Conservation (phyloP, 495 filamentous ascomycete species). For the Penicillium crystallinum region DNA sequence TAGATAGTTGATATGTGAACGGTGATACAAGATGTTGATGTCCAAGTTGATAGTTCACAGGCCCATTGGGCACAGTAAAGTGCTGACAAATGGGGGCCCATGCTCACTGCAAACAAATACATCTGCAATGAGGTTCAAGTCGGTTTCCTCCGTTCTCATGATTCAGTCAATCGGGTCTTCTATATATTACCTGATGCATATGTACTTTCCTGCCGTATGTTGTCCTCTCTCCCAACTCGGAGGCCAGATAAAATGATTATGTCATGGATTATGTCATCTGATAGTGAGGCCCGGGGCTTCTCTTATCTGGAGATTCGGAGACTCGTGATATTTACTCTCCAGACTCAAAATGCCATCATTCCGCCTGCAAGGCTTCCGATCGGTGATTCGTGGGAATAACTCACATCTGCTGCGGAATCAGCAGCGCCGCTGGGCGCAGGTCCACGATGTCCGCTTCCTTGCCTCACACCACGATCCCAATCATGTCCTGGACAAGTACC, state of each 20-base stretch:
- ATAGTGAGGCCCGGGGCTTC: background rate
- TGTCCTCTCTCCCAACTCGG: too few species aligned
- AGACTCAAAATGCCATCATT: slow-evolving; percentile 30
- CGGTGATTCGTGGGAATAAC: slow-evolving; percentile 23
- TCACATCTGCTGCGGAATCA: slow-evolving; percentile 28
- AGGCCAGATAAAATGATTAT: background rate
- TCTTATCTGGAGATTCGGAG: slow-evolving; percentile 3
- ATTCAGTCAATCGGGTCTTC: too few species aligned
- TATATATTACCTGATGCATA: too few species aligned
- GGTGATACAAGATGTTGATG: background rate
- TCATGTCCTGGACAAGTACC: slow-evolving; percentile 75
- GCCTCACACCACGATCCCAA: slow-evolving; percentile 60
- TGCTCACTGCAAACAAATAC: too few species aligned
- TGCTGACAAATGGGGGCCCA: too few species aligned
- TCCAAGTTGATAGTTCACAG: background rate
- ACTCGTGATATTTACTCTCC: background rate
- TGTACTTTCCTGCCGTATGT: too few species aligned
- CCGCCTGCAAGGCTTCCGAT: slow-evolving; percentile 29
- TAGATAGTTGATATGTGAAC: background rate
- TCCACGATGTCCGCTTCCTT: slow-evolving; percentile 87
- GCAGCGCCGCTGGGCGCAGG: slow-evolving; percentile 85
- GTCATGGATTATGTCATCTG: slow-evolving; percentile 4
- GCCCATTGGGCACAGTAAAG: background rate
- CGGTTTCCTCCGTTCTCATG: too few species aligned
- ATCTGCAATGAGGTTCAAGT: too few species aligned